Conservation (phyloP, 306 rosid genomes). For the Fragaria iinumae region DNA sequence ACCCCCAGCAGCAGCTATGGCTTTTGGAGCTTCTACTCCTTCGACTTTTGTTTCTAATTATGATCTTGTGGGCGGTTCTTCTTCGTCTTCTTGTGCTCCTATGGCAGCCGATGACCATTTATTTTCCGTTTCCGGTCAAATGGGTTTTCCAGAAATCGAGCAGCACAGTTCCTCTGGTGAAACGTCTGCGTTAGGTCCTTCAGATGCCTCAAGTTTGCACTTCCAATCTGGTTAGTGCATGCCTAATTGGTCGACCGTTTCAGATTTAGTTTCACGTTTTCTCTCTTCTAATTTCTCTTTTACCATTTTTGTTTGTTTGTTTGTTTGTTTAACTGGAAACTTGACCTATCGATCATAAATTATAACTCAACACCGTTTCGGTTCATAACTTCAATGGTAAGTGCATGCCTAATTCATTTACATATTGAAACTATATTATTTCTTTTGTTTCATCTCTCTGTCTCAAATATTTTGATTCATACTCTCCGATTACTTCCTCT, state of each 20-base stretch:
- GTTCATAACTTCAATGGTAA: background rate
- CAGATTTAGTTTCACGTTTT: slow-evolving; percentile 6
- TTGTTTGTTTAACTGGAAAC: background rate
- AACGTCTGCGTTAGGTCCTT: slow-evolving; percentile 43
- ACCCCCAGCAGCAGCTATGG: background rate
- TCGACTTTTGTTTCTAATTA: slow-evolving; percentile 12
- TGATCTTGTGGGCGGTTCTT: slow-evolving; percentile 20
- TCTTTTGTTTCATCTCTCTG: background rate
- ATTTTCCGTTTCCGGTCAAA: slow-evolving; percentile 47
- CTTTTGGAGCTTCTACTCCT: slow-evolving; percentile 23
- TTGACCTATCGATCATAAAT: background rate
- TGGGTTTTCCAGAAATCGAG: slow-evolving; percentile 55
- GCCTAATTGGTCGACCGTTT: slow-evolving; percentile 10
- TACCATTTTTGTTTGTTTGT: background rate
- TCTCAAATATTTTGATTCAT: background rate
- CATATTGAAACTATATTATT: background rate
- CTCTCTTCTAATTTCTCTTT: background rate
- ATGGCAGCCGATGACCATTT: slow-evolving; percentile 22
- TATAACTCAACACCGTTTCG: background rate
- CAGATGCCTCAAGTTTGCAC: slow-evolving; percentile 40
- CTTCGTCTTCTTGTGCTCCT: slow-evolving; percentile 37
- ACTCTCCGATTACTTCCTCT: background rate
- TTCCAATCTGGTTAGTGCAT: slow-evolving; percentile 64
- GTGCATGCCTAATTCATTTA: too few species aligned
- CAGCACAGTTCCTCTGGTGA: slow-evolving; percentile 43